Evolutionary conservation across 495 filamentous ascomycete species (phyloP), one percentile per base, ranked within the genome.

Genomic region (Rhizodiscina lignyota): DNA sequence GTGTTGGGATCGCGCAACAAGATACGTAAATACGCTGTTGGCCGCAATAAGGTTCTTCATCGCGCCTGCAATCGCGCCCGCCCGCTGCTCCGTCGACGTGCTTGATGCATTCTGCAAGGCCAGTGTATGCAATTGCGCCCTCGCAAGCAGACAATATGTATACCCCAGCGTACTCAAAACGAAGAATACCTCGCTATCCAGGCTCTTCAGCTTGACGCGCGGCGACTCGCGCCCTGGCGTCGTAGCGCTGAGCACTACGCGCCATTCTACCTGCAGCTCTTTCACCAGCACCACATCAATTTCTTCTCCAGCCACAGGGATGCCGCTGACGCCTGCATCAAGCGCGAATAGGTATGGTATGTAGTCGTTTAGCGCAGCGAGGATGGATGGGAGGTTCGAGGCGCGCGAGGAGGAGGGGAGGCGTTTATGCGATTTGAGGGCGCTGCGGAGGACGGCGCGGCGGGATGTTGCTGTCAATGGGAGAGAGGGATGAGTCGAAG

Each of bases 111-210:
- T 20, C 5, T 10, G 68, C 1, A 76, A 70, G n/a, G 76, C 70
- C 3, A 76, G 52, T 0, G 56, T 56, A 13, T 59, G 57, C 12
- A 75, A 49, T n/a, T 70, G 61, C 0, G 55, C 53, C 5, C 83
- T 70, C 12, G 84, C 81, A 32, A 81, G 68, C 5, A 79, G 62
- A 12, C 68, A 73, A 47, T 87, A 60, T 0, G 74, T 66, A 47
- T 77, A 81, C 5, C 71, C 83, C 19, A 94, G 63, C 0, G 83
- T 79, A 4, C 74, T 73, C 5, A 94, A 61, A 2, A 67, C 63
- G 49, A 89, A 93, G 43, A 67, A 72, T 37, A 94, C 56, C 49
- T 97, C 89, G 52, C 79, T 79, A 48, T 87, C 76, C 22, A 96
- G 60, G 3, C 82, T 82, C 26, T 62, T 61, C n/a, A 84, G 61